Conservation (phyloP, 805 yeast genomes). For the Metschnikowia dekortorum region DNA sequence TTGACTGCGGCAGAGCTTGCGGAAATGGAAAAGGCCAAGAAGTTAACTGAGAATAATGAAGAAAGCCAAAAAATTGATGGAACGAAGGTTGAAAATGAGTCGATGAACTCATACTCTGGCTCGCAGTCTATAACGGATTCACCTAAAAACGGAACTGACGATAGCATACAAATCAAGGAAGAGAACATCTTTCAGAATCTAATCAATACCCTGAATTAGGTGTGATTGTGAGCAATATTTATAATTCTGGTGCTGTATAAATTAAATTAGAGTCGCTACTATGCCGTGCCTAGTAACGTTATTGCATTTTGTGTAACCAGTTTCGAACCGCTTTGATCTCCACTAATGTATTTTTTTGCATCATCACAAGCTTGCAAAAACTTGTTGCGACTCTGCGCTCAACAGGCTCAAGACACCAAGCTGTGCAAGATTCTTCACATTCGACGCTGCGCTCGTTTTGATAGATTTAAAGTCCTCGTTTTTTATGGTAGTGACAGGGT, state of each 20-base stretch:
- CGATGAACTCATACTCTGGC: slow-evolving; percentile 1
- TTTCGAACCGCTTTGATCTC: background rate
- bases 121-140: background rate
- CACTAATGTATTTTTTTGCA: too few species aligned
- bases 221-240: background rate
- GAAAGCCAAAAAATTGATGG: slow-evolving; percentile 6
- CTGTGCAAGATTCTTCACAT: slow-evolving; percentile 24
- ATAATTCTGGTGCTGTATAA: background rate
- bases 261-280: background rate
- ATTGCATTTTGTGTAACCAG: background rate
- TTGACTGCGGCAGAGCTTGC: slow-evolving; percentile 78
- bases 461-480: slow-evolving; percentile 31
- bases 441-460: slow-evolving; percentile 22
- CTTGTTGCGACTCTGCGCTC: slow-evolving; percentile 15
- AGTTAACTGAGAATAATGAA: slow-evolving; percentile 28
- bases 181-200: slow-evolving; percentile 6
- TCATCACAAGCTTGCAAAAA: slow-evolving; percentile 7
- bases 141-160: background rate
- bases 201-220: slow-evolving; percentile 2
- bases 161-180: slow-evolving; percentile 1
- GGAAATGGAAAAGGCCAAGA: slow-evolving; percentile 39
- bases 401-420: slow-evolving; percentile 26
- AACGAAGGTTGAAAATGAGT: slow-evolving; percentile 1
- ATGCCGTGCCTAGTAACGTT: background rate
- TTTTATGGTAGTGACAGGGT: slow-evolving; percentile 59